Percentiles rank a stretch among this genome's conserved stretches.
Conservation (phyloP, 306 rosid genomes). For the Cucumis hystrix region DNA sequence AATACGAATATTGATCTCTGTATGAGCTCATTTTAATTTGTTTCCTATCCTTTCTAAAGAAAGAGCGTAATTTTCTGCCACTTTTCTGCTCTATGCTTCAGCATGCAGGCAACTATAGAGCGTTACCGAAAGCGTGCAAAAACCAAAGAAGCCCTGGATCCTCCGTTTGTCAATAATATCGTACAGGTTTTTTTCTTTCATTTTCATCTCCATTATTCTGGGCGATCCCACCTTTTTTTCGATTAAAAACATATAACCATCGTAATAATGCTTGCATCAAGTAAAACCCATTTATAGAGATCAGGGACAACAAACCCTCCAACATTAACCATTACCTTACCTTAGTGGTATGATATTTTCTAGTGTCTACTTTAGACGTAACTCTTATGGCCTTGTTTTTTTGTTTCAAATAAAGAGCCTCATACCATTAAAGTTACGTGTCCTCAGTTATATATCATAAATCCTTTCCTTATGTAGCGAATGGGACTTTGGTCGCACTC, state of each 20-base stretch:
- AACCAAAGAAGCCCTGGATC: slow-evolving; percentile 14
- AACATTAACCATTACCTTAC: too few species aligned
- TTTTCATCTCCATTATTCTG: not conserved
- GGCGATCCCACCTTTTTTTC: not conserved
- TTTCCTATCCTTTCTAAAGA: not conserved
- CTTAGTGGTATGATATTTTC: too few species aligned
- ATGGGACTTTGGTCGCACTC: too few species aligned
- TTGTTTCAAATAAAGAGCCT: too few species aligned
- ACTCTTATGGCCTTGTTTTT: too few species aligned
- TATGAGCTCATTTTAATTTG: not conserved
- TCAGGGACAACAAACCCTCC: too few species aligned
- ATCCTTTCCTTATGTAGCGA: too few species aligned
- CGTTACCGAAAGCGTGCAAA: slow-evolving; percentile 44
- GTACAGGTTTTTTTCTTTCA: slow-evolving; percentile 29
- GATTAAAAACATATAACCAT: not conserved
- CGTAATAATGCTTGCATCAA: not conserved
- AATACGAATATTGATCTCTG: not conserved
- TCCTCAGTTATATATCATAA: too few species aligned
- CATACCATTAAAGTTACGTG: too few species aligned
- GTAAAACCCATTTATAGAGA: not conserved
- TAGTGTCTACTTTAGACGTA: too few species aligned
- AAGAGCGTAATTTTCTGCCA: not conserved
- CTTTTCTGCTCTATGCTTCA: slow-evolving; percentile 11
- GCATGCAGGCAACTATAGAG: slow-evolving; percentile 46
- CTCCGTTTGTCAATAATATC: slow-evolving; percentile 27